phyloP scores from a whole-genome alignment of 176 grass and related monocot species.

The Cenchrus americanus region DNA sequence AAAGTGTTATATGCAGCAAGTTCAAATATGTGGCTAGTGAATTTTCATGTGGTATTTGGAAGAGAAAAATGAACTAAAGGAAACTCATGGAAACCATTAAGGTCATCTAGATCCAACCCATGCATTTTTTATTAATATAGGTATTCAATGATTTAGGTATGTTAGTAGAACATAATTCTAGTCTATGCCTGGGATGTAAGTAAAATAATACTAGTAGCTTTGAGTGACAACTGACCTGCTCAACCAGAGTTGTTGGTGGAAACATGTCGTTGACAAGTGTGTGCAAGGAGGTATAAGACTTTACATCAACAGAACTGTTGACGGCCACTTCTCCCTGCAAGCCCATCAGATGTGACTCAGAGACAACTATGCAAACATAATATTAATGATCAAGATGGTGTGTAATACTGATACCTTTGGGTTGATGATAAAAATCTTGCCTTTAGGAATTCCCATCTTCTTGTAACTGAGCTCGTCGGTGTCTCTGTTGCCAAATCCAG shows the following conservation, averaged over 20 bases:
- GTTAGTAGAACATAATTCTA: slow-evolving; percentile 16
- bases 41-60: background rate
- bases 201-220: slow-evolving; percentile 6
- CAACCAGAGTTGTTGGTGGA: slow-evolving; percentile 93
- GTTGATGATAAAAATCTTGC: slow-evolving; percentile 99
- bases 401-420: slow-evolving; percentile 69
- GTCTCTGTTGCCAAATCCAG: slow-evolving; percentile 99
- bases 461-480: slow-evolving; percentile 96
- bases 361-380: slow-evolving; percentile 14
- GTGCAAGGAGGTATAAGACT: slow-evolving; percentile 98
- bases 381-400: background rate
- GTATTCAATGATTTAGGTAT: background rate
- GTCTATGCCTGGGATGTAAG: background rate
- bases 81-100: slow-evolving; percentile 12
- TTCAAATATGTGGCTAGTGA: slow-evolving; percentile 9
- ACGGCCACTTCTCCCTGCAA: slow-evolving; percentile 94
- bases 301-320: slow-evolving; percentile 87
- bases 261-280: slow-evolving; percentile 98
- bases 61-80: slow-evolving; percentile 27
- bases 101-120: background rate
- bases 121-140: background rate
- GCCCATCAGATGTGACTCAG: slow-evolving; percentile 22
- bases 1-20: background rate
- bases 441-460: slow-evolving; percentile 97
- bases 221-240: slow-evolving; percentile 71